Base-by-base conservation (phyloP, 441 rosid species). In the Hura crepitans region DNA sequence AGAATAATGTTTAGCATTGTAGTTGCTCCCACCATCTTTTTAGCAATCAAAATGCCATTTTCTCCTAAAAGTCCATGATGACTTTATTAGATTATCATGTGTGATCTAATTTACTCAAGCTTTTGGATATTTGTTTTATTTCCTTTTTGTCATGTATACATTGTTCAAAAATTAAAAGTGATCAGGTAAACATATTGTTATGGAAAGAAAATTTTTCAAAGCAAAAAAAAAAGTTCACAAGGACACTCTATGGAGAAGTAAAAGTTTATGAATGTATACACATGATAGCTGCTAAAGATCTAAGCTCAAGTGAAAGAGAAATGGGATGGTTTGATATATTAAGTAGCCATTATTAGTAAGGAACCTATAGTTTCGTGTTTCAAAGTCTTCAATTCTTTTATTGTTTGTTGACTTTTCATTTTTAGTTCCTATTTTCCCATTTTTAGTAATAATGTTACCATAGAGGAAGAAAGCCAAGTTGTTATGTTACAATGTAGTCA, bases 21-120 rank as follows among this genome's bases (percentile, higher is more conserved):
- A 20, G 89, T 81, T 65, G 77, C 88, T 54, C 98, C 98, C 42
- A 85, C 98, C 69, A 79, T 89, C 77, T 84, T 94, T 17, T 78
- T 94, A 81, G 98, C 89, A 15, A 13, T 92, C 65, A 97, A 97
- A 71, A 92, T 90, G 97, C 69, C 81, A 30, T 82, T 91, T 82
- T 86, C 97, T 63, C 98, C 98, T 15, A 97, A 94, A 87, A 94
- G 98, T 76, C 98, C 98, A 18, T 85, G 97, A 77, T 94, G 98
- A 97, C 93, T 94, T 63, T 90, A 79, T 80, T 97, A 94, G 98
- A 96, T 89, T 78, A 37, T 37, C 42, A 6, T 37, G 42, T 37
- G 42, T 6, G 8, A 37, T 37, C 8, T 37, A 37, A 37, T 3
- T 10, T 2, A 35, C 10, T 72, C 37, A 43, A 31, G 20, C 15